Percentiles rank a stretch among this genome's conserved stretches.
phyloP scores from a whole-genome alignment of 2,329 filamentous ascomycete genomes.

The Fusarium sacchari region DNA sequence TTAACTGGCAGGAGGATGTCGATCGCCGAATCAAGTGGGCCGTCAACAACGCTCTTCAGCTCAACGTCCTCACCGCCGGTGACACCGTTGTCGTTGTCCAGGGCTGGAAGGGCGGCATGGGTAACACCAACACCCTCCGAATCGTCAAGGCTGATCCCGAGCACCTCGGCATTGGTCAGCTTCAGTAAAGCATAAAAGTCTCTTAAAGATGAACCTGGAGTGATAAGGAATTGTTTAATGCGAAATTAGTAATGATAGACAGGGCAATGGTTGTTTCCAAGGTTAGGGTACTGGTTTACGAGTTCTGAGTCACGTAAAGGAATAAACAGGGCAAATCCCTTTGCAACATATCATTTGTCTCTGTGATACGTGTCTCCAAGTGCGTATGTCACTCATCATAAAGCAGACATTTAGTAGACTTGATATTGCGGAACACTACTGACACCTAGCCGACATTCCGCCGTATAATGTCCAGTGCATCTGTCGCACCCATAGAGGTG shows the following conservation, averaged over 20 bases:
- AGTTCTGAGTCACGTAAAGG: slow-evolving; percentile 40
- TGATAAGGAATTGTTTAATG: slow-evolving; percentile 39
- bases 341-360: not conserved
- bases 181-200: slow-evolving; percentile 36
- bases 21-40: slow-evolving; percentile 98
- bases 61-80: slow-evolving; percentile 77
- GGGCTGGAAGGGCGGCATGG: slow-evolving; percentile 91
- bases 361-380: not conserved
- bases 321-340: slow-evolving; percentile 32
- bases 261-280: slow-evolving; percentile 41
- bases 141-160: slow-evolving; percentile 70
- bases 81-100: slow-evolving; percentile 86
- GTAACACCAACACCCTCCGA: slow-evolving; percentile 85
- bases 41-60: slow-evolving; percentile 84
- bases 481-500: not conserved
- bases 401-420: too few relatives aligned
- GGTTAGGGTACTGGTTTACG: slow-evolving; percentile 42
- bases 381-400: not conserved
- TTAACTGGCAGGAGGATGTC: slow-evolving; percentile 99
- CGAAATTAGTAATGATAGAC: slow-evolving; percentile 47
- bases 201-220: slow-evolving; percentile 18
- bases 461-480: slow-evolving; percentile 10
- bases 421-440: not conserved
- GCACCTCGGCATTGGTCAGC: slow-evolving; percentile 66
- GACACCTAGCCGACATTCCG: not conserved